phyloP scores from a whole-genome alignment of 1,284 basidiomycete genomes.

The Naganishia sp. region DNA sequence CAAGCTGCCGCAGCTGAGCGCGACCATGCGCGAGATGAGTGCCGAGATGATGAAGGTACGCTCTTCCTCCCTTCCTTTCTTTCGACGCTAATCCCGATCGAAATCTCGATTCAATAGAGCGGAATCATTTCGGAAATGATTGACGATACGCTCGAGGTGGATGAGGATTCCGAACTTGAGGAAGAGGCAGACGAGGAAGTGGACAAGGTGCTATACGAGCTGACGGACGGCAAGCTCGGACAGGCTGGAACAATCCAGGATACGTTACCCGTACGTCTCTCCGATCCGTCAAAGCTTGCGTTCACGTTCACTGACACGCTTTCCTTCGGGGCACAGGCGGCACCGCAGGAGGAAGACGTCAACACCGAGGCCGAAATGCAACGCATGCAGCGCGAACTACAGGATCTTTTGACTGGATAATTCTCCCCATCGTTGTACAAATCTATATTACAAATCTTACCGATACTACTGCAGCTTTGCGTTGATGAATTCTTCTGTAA shows the following conservation, averaged over 20 bases:
- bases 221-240: conserved; percentile 94
- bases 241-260: conserved; percentile 71
- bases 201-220: conserved; percentile 91
- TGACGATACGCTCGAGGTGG: conserved; percentile 72
- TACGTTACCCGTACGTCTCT: conserved; percentile 67
- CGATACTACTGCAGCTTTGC: conserved; percentile 56
- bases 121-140: conserved; percentile 94
- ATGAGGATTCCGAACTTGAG: conserved; percentile 89
- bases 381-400: conserved; percentile 79
- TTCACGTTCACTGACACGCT: conserved; percentile 3
- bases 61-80: not conserved
- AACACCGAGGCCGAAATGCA: conserved; percentile 79
- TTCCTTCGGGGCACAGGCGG: conserved; percentile 53
- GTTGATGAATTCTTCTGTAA: conserved; percentile 72
- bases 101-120: conserved; percentile 60
- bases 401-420: conserved; percentile 74
- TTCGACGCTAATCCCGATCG: conserved; percentile 15
- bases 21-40: conserved; percentile 78
- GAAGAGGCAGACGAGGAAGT: conserved; percentile 97
- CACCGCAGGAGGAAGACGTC: conserved; percentile 64
- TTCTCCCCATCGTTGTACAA: not conserved
- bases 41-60: conserved; percentile 51
- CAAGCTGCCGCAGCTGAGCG: conserved; percentile 87
- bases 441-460: not conserved
- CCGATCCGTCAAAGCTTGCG: not conserved